A percentile compares a stretch with the other conserved stretches of the same genome.
Evolutionary conservation across 2,329 filamentous ascomycete genomes (phyloP).

Genomic region (Pseudocercospora musae): DNA sequence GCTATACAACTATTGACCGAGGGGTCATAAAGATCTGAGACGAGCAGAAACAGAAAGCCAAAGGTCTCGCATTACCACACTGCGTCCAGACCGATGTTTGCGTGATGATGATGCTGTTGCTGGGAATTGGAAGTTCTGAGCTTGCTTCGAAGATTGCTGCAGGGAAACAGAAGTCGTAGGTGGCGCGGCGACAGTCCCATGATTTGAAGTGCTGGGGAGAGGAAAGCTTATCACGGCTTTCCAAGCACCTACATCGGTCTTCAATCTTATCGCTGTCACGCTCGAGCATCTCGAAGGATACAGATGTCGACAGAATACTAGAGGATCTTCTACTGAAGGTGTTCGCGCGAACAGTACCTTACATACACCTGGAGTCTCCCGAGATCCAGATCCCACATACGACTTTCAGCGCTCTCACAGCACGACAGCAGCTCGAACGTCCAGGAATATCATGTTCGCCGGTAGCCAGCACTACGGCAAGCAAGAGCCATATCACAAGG

Average conservation of each 20-base stretch:
- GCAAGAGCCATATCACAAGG: no score
- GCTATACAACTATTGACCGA: not conserved
- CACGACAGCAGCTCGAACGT: no score
- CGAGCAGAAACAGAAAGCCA: constrained; percentile 6
- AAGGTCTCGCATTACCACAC: constrained; percentile 5
- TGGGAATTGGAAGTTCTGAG: not conserved
- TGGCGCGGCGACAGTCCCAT: not conserved
- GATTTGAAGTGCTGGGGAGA: not conserved
- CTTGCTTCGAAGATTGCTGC: not conserved
- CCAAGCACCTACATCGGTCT: not conserved
- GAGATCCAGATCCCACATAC: no score
- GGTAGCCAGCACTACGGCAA: no score
- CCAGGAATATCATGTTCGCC: no score
- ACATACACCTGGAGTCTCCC: no score
- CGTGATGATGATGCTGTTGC: not conserved
- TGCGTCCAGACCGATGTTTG: not conserved
- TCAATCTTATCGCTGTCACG: not conserved
- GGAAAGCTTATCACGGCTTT: not conserved
- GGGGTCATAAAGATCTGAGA: constrained; percentile 9
- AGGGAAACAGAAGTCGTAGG: not conserved
- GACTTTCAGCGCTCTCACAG: no score
- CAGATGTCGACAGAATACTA: not conserved
- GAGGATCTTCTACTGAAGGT: not conserved
- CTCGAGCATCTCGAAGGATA: not conserved
- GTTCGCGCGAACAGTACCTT: no score